Evolutionary conservation across 1,284 basidiomycete species (phyloP).

Genomic region (Meira miltonrushii): DNA sequence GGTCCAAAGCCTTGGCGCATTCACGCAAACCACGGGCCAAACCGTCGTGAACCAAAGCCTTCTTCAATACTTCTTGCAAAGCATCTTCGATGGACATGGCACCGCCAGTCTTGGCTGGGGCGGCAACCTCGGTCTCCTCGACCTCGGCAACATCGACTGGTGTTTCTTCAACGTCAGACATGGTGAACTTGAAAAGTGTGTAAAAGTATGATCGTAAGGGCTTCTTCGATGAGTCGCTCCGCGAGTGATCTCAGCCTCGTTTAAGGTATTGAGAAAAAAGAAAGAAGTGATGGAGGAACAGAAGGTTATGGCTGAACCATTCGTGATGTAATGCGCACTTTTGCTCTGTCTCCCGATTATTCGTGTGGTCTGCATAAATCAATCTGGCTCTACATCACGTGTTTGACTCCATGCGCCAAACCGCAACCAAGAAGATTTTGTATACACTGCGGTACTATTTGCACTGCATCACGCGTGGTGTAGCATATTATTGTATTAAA

Average conservation of each 20-base stretch:
- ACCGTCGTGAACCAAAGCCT: constrained; percentile 93
- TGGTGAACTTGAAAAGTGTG: constrained; percentile 19
- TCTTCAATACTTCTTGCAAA: constrained; percentile 93
- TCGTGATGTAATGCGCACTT: not conserved
- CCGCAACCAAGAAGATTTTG: no score
- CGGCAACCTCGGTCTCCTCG: constrained; percentile 60
- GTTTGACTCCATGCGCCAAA: no score
- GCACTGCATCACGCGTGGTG: no score
- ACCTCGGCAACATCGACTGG: constrained; percentile 45
- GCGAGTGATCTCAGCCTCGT: constrained; percentile 11
- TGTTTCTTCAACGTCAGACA: constrained; percentile 52
- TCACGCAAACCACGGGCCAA: constrained; percentile 96
- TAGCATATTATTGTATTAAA: no score
- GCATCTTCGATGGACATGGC: constrained; percentile 96
- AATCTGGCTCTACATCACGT: no score
- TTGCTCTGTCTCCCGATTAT: not conserved
- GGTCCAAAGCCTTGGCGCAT: constrained; percentile 96
- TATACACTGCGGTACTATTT: no score
- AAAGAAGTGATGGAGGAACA: not conserved
- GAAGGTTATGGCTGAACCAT: no score
- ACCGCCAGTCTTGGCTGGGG: constrained; percentile 66
- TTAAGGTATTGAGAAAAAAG: not conserved
- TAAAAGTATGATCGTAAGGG: constrained; percentile 18
- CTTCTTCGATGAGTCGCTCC: constrained; percentile 51
- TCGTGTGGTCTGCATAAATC: not conserved